Evolutionary conservation across 371 early-diverging fungal genomes (phyloP).

Genomic region (Capniomyces stellatus): DNA sequence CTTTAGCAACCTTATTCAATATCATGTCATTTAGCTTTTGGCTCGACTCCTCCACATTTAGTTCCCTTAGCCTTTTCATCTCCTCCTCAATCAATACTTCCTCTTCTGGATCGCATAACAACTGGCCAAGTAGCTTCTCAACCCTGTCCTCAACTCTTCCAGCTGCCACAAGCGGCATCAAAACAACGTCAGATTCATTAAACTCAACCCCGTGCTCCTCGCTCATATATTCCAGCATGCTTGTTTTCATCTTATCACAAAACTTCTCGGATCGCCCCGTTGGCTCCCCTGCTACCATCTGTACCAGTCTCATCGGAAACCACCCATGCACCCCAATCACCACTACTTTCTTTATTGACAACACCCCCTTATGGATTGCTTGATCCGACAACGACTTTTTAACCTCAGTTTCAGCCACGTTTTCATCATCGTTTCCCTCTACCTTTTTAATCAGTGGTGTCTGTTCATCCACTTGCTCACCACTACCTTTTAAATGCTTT

Average conservation of each 20-base stretch:
- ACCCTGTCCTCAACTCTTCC: constrained; percentile 76
- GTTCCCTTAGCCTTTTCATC: background rate
- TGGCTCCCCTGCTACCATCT: constrained; percentile 71
- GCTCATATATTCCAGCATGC: constrained; percentile 34
- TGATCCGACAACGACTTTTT: background rate
- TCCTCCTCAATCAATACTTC: background rate
- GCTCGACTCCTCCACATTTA: background rate
- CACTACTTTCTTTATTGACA: constrained; percentile 25
- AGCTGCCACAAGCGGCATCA: constrained; percentile 74
- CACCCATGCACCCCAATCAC: constrained; percentile 75
- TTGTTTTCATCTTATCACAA: constrained; percentile 62
- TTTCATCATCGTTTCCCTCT: background rate
- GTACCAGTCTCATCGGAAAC: constrained; percentile 54
- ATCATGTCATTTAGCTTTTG: background rate
- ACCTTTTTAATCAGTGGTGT: background rate
- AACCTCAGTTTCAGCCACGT: background rate
- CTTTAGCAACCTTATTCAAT: background rate
- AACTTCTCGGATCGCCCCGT: constrained; percentile 79
- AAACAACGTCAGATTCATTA: constrained; percentile 31
- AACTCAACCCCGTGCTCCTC: constrained; percentile 31
- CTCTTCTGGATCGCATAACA: constrained; percentile 19
- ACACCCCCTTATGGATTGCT: background rate
- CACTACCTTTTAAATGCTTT: background rate
- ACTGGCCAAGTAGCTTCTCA: constrained; percentile 40
- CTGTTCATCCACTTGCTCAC: background rate